Percentiles rank a stretch among this genome's conserved stretches.
Evolutionary conservation across 176 grass and related monocot genomes (phyloP).

Genomic region (Elymus sibiricus): DNA sequence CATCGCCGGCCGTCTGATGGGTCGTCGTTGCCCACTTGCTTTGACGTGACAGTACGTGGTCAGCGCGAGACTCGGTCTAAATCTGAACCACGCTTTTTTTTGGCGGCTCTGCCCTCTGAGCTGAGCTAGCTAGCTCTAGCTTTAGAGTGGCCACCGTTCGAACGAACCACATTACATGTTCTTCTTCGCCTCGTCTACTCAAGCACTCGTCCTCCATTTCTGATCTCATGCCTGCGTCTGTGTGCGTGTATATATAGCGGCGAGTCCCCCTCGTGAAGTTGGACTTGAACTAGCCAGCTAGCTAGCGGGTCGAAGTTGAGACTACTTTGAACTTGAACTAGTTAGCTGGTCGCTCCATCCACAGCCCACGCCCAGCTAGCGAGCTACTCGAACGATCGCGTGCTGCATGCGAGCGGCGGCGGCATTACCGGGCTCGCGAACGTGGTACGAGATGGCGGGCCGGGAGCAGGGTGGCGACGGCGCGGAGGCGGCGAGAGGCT

Average conservation of each 20-base stretch:
- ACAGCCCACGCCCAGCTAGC: not conserved
- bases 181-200: not conserved
- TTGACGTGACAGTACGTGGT: not conserved
- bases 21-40: not conserved
- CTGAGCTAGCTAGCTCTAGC: not conserved
- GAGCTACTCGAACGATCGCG: not conserved
- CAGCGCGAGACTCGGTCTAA: not conserved
- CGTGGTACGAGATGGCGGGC: not conserved
- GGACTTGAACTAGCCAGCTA: not conserved
- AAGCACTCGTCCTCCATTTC: not conserved
- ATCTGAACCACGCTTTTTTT: not conserved
- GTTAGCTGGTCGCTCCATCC: not conserved
- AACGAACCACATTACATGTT: not conserved
- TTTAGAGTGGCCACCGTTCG: not conserved
- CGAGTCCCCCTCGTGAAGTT: not conserved
- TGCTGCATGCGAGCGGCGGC: not conserved
- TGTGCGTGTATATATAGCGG: not conserved
- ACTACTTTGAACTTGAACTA: not conserved
- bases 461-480: not conserved
- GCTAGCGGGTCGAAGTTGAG: not conserved
- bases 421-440: not conserved
- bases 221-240: not conserved
- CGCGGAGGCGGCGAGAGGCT: not conserved
- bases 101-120: not conserved
- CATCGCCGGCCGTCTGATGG: not conserved